phyloP scores from a whole-genome alignment of 345 rosid genomes.

The Nasturtium officinale region DNA sequence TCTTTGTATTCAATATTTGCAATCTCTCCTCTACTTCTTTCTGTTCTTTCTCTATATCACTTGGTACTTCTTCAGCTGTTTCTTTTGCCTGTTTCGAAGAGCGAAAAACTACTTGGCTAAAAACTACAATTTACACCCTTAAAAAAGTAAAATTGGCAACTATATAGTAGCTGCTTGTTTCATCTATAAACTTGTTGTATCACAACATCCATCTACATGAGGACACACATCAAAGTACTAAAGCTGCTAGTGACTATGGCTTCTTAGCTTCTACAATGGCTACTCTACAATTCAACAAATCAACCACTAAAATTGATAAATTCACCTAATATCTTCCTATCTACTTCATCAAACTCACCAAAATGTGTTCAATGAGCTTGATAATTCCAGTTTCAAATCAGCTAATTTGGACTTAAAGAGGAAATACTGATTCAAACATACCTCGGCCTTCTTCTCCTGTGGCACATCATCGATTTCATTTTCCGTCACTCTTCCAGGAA shows the following conservation, averaged over 20 bases:
- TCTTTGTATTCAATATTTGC: constrained; percentile 73
- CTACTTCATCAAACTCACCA: neutral
- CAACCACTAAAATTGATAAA: neutral
- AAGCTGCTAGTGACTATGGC: neutral
- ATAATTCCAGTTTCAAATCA: neutral
- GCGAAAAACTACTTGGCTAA: neutral
- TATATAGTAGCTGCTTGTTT: constrained; percentile 4
- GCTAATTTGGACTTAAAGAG: neutral
- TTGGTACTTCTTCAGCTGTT: constrained; percentile 42
- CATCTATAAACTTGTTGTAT: neutral
- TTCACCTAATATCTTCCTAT: constrained; percentile 27
- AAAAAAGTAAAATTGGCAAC: neutral
- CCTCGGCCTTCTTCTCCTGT: constrained; percentile 43
- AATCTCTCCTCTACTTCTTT: constrained; percentile 74
- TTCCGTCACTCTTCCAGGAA: constrained; percentile 11
- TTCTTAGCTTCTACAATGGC: neutral
- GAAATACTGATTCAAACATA: constrained; percentile 13
- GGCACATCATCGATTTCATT: constrained; percentile 23
- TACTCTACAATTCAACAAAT: neutral
- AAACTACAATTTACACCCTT: neutral
- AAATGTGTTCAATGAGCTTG: neutral
- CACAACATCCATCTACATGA: constrained; percentile 22
- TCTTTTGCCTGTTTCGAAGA: constrained; percentile 41
- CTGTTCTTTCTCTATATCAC: constrained; percentile 58
- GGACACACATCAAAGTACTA: constrained; percentile 8